Percentiles rank a stretch among this genome's conserved stretches.
These are phyloP conservation scores for Russula virescens DNA, from an alignment of 768 basidiomycete species.

Conservation along the genomic window DNA sequence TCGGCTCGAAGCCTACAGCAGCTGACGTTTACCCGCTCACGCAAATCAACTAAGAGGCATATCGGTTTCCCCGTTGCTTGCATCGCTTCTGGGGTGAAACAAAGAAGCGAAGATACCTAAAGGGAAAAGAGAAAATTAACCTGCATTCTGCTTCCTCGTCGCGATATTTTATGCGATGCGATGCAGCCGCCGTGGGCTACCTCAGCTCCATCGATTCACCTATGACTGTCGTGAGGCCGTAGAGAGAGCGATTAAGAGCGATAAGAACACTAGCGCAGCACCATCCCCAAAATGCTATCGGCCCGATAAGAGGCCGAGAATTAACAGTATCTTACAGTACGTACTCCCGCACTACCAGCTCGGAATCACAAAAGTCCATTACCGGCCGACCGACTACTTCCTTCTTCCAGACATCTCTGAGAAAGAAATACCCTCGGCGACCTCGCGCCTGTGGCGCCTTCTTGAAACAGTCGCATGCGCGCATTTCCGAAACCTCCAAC, in stretches of 20 bases:
- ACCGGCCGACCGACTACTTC: conserved; percentile 29
- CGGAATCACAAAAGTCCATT: conserved; percentile 49
- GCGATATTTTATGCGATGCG: conserved; percentile 33
- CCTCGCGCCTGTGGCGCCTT: background rate
- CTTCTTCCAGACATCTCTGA: too few species aligned
- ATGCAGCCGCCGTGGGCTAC: conserved; percentile 75
- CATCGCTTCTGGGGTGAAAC: background rate
- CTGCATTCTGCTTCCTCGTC: background rate
- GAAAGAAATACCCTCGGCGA: too few species aligned
- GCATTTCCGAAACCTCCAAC: conserved; percentile 55
- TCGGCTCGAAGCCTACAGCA: too few species aligned
- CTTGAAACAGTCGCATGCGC: background rate
- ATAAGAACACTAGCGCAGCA: background rate
- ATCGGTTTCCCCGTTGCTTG: background rate
- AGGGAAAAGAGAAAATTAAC: too few species aligned
- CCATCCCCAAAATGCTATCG: background rate
- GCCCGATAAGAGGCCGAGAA: conserved; percentile 33
- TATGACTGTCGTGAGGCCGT: conserved; percentile 32
- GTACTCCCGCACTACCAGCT: conserved; percentile 50
- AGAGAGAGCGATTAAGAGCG: background rate
- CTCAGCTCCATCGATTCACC: conserved; percentile 70
- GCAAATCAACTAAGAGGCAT: background rate
- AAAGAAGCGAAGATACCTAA: background rate
- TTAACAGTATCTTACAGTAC: too few species aligned
- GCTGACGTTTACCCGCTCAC: too few species aligned